Evolutionary conservation across 495 filamentous ascomycete species (phyloP).

Genomic region (Endocarpon pusillum): DNA sequence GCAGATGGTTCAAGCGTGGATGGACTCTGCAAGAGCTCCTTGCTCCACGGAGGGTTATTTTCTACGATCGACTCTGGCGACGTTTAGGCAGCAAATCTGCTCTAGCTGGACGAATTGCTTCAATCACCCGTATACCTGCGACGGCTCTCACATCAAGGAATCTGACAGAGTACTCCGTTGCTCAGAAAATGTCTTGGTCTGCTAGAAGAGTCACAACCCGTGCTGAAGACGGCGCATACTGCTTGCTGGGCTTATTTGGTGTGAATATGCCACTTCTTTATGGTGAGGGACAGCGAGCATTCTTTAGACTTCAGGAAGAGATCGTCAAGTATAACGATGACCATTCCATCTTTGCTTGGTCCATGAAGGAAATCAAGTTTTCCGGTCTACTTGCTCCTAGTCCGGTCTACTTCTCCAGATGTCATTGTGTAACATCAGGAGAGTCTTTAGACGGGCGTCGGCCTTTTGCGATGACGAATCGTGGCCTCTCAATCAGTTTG

Average conservation of each 20-base stretch:
- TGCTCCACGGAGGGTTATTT: conserved; percentile 17
- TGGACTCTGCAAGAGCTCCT: conserved; percentile 30
- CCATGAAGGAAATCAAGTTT: background rate
- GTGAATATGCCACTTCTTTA: conserved; percentile 11
- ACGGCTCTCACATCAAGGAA: conserved; percentile 7
- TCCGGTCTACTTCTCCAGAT: background rate
- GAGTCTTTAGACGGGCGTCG: background rate
- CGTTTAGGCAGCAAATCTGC: conserved; percentile 10
- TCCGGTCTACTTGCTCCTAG: background rate
- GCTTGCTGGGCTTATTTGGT: conserved; percentile 6
- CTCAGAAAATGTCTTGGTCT: conserved; percentile 14
- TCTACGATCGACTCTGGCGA: conserved; percentile 17
- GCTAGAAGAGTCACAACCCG: conserved; percentile 9
- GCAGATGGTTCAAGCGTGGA: conserved; percentile 25
- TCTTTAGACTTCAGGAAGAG: conserved; percentile 14
- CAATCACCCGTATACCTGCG: conserved; percentile 14
- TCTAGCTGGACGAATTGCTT: conserved; percentile 8
- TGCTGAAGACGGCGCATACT: conserved; percentile 12
- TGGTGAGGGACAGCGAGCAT: conserved; percentile 12
- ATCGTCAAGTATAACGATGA: conserved; percentile 13
- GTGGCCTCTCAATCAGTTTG: background rate
- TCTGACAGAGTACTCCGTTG: conserved; percentile 11
- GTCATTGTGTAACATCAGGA: background rate
- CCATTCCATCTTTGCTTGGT: conserved; percentile 10
- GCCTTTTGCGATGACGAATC: background rate